phyloP scores from a whole-genome alignment of 2,329 filamentous ascomycete genomes.

The Stylonectria norvegica region DNA sequence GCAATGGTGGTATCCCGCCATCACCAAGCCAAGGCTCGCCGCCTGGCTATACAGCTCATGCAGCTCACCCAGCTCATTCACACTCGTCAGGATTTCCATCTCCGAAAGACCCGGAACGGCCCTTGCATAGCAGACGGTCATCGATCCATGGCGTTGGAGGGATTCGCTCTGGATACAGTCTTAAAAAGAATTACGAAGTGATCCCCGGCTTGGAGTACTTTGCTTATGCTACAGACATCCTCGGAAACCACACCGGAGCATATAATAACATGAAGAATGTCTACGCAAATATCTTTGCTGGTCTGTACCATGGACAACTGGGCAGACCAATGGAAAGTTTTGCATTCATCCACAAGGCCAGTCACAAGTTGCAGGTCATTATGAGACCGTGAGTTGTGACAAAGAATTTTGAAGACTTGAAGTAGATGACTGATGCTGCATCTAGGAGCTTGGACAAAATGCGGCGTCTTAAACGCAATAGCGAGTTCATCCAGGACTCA shows the following conservation, averaged over 20 bases:
- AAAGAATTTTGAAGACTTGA: not conserved
- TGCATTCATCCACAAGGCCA: conserved; percentile 55
- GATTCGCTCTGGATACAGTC: conserved; percentile 26
- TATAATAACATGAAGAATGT: conserved; percentile 79
- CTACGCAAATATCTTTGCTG: conserved; percentile 79
- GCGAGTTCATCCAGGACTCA: conserved; percentile 39
- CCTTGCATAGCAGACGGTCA: conserved; percentile 45
- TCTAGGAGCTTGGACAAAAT: conserved; percentile 49
- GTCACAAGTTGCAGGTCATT: conserved; percentile 63
- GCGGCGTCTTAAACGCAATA: conserved; percentile 37
- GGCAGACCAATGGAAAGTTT: conserved; percentile 84
- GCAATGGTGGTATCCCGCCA: conserved; percentile 47
- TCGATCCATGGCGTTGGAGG: conserved; percentile 45
- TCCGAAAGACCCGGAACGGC: conserved; percentile 49
- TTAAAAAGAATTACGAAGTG: conserved; percentile 68
- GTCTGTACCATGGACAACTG: conserved; percentile 84
- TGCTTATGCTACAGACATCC: conserved; percentile 78
- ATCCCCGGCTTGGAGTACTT: conserved; percentile 91
- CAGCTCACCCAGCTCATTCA: no score
- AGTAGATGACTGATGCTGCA: conserved; percentile 1
- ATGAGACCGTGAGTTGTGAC: conserved; percentile 70
- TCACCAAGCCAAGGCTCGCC: conserved; percentile 57
- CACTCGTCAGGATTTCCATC: conserved; percentile 51
- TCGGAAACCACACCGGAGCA: conserved; percentile 76
- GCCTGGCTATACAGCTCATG: conserved; percentile 39